These are phyloP conservation scores for Leccinum barrowsii DNA, from an alignment of 768 basidiomycete species.

Conservation along the genomic window DNA sequence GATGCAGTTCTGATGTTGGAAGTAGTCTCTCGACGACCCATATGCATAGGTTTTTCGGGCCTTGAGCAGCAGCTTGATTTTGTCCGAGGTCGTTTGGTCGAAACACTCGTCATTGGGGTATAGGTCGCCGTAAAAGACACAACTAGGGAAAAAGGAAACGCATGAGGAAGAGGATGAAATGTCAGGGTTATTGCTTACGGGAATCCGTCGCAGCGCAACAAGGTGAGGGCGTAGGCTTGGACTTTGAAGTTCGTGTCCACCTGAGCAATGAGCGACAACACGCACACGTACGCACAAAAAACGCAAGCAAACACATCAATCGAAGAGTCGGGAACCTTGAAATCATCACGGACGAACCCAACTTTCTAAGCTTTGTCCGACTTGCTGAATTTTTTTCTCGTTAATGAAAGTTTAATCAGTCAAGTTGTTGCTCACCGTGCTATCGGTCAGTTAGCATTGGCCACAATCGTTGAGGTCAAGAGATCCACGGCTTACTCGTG, in stretches of 20 bases:
- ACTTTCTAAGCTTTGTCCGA: constrained; percentile 76
- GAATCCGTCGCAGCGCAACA: constrained; percentile 65
- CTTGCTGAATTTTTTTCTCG: constrained; percentile 37
- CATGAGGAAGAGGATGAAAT: background rate
- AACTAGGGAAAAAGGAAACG: constrained; percentile 40
- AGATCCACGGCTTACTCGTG: constrained; percentile 60
- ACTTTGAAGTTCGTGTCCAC: constrained; percentile 69
- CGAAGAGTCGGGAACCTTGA: background rate
- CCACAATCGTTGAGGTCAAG: background rate
- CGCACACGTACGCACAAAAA: background rate
- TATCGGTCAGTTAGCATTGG: constrained; percentile 24
- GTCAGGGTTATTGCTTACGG: constrained; percentile 50
- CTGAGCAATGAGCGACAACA: constrained; percentile 34
- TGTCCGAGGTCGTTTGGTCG: constrained; percentile 46
- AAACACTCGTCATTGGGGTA: constrained; percentile 72
- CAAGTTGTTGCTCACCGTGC: constrained; percentile 55
- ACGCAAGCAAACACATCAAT: background rate
- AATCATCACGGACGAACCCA: constrained; percentile 51
- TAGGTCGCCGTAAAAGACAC: constrained; percentile 84
- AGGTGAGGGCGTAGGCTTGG: constrained; percentile 78
- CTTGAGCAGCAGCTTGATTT: constrained; percentile 52
- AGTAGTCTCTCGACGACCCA: constrained; percentile 61
- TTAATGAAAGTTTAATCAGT: constrained; percentile 2
- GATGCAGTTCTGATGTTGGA: constrained; percentile 57
- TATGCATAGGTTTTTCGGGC: constrained; percentile 67